These are phyloP conservation scores for Globisporangium paroecandrum DNA, from an alignment of 352 stramenopile genomes.

Conservation along the genomic window DNA sequence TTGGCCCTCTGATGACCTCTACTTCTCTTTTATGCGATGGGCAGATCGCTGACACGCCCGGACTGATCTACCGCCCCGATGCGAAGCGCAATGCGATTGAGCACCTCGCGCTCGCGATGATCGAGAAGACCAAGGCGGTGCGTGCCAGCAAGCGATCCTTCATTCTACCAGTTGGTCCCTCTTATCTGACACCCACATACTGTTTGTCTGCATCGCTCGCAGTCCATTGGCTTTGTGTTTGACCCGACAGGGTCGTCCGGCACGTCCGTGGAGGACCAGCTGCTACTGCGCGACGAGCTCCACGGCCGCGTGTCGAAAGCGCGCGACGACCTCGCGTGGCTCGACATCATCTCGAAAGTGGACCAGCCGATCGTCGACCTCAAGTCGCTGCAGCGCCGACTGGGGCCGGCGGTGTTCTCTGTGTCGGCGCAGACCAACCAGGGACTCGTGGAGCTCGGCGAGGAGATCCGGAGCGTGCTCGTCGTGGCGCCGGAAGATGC, in stretches of 20 bases:
- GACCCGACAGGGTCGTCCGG: constrained; percentile 71
- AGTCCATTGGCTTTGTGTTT: constrained; percentile 86
- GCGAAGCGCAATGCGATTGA: constrained; percentile 70
- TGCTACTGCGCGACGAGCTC: constrained; percentile 74
- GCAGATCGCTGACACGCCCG: constrained; percentile 80
- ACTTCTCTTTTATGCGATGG: not conserved
- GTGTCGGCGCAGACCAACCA: constrained; percentile 81
- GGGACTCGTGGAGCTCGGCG: constrained; percentile 56
- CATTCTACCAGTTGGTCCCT: not conserved
- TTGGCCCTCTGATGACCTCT: too few species aligned
- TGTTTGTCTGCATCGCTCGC: constrained; percentile 9
- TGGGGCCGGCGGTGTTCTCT: constrained; percentile 19
- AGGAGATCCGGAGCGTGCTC: constrained; percentile 50
- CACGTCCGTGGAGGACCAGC: constrained; percentile 54
- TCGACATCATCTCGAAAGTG: constrained; percentile 87
- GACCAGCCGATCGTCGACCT: constrained; percentile 56
- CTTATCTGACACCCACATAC: not conserved
- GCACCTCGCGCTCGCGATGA: constrained; percentile 67
- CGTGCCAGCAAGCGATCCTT: not conserved
- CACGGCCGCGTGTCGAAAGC: constrained; percentile 35
- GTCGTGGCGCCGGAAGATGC: constrained; percentile 28
- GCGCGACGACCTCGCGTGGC: constrained; percentile 56
- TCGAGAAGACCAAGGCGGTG: constrained; percentile 73
- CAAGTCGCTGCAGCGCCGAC: constrained; percentile 29
- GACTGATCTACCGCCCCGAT: constrained; percentile 63